Conservation (phyloP, 108 stramenopile genomes). For the Pseudonitzschia pungens region DNA sequence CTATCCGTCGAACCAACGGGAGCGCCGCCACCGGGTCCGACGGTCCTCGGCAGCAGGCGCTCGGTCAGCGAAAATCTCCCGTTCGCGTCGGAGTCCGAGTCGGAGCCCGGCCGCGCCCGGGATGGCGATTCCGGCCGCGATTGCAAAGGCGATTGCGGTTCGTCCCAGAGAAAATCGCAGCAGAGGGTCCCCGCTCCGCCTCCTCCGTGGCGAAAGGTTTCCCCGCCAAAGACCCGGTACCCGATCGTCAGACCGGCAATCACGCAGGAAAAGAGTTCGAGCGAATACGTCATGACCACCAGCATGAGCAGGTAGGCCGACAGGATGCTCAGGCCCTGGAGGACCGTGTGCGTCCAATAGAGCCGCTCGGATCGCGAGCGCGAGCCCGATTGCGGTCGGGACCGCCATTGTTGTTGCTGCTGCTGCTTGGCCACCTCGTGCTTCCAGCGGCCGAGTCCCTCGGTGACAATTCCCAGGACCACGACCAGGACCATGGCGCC, state of each 20-base stretch:
- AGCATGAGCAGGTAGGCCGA: conserved; percentile 60
- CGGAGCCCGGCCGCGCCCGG: too few relatives aligned
- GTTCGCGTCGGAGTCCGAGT: too few relatives aligned
- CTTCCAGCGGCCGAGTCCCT: conserved; percentile 39
- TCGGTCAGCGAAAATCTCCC: background rate
- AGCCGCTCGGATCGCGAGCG: too few relatives aligned
- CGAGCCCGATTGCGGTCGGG: background rate
- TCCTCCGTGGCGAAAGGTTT: conserved; percentile 26
- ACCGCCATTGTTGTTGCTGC: background rate
- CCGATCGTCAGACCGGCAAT: conserved; percentile 47
- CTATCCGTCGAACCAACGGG: too few relatives aligned
- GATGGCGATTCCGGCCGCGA: too few relatives aligned
- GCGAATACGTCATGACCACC: conserved; percentile 58
- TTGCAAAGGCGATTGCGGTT: too few relatives aligned
- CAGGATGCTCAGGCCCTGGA: conserved; percentile 46
- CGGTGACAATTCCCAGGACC: conserved; percentile 35
- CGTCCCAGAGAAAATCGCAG: conserved; percentile 40
- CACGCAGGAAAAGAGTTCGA: conserved; percentile 47
- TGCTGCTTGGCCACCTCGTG: conserved; percentile 25
- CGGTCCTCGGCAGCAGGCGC: background rate
- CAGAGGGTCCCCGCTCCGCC: conserved; percentile 39
- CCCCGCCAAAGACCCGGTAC: conserved; percentile 41
- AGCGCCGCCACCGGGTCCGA: too few relatives aligned
- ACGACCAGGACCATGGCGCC: conserved; percentile 45
- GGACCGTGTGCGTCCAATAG: conserved; percentile 10